phyloP scores from a whole-genome alignment of 202 grass and related monocot genomes.

The Schoenoplectus tabernaemontani region DNA sequence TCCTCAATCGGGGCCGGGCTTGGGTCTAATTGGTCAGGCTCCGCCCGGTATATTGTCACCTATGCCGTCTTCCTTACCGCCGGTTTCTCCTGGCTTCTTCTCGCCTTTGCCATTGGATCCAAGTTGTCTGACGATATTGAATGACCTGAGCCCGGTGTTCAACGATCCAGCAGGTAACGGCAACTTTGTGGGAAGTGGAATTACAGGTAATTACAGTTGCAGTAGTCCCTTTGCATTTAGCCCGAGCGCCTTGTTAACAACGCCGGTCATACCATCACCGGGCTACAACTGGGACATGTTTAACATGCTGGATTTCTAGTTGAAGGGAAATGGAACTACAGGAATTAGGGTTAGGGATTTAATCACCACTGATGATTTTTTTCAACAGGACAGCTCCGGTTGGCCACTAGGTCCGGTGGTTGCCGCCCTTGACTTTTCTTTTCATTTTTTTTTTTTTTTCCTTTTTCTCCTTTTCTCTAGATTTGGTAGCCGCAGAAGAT shows the following conservation, averaged over 20 bases:
- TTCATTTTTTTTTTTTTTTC: not conserved
- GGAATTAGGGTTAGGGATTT: slow-evolving; percentile 25
- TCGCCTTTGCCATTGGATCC: slow-evolving; percentile 59
- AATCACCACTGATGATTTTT: not conserved
- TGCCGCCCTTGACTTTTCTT: slow-evolving; percentile 22
- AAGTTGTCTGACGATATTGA: slow-evolving; percentile 45
- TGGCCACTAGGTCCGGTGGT: slow-evolving; percentile 12
- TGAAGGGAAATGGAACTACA: not conserved
- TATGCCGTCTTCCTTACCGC: slow-evolving; percentile 49
- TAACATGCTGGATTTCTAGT: slow-evolving; percentile 35
- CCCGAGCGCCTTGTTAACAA: slow-evolving; percentile 50
- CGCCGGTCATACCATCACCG: slow-evolving; percentile 63
- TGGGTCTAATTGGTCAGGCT: slow-evolving; percentile 10
- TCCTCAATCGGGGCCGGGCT: not conserved
- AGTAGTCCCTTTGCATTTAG: slow-evolving; percentile 59
- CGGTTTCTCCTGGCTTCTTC: slow-evolving; percentile 47
- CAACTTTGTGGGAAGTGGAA: not conserved
- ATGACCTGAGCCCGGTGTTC: slow-evolving; percentile 70
- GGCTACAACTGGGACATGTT: slow-evolving; percentile 47
- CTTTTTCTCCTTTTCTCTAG: not conserved
- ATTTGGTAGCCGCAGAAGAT: slow-evolving; percentile 5
- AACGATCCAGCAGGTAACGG: not conserved
- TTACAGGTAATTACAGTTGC: slow-evolving; percentile 15
- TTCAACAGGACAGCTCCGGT: not conserved
- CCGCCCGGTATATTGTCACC: slow-evolving; percentile 58